Conservation (phyloP, 306 rosid species). For the Pterocarpus santalinus region DNA sequence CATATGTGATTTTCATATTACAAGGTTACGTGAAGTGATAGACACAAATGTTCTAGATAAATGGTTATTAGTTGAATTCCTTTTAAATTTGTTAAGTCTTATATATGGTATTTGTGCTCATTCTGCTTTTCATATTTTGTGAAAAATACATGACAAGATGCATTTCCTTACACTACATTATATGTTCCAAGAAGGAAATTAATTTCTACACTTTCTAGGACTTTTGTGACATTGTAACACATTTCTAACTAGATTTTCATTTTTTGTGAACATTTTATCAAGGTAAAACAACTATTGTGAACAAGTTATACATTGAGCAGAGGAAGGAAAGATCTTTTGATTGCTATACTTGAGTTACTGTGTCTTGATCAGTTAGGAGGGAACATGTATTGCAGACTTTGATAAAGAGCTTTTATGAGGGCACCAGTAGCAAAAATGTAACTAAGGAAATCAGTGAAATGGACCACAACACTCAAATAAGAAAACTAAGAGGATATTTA, state of each 20-base stretch:
- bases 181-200: too few relatives aligned
- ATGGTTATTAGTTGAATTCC: too few relatives aligned
- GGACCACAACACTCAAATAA: background rate
- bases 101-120: too few relatives aligned
- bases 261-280: background rate
- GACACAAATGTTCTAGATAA: too few relatives aligned
- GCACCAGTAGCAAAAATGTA: background rate
- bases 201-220: too few relatives aligned
- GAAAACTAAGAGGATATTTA: background rate
- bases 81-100: too few relatives aligned
- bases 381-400: background rate
- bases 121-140: too few relatives aligned
- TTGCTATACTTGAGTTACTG: conserved; percentile 1
- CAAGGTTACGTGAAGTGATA: too few relatives aligned
- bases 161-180: too few relatives aligned
- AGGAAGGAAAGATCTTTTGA: background rate
- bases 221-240: too few relatives aligned
- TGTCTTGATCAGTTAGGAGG: background rate
- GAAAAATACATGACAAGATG: too few relatives aligned
- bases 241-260: background rate
- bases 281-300: conserved; percentile 17
- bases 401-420: background rate
- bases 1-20: too few relatives aligned
- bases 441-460: background rate
- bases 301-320: background rate